Base-by-base conservation (phyloP, 768 basidiomycete genomes). In the Hydnomerulius pinastri region DNA sequence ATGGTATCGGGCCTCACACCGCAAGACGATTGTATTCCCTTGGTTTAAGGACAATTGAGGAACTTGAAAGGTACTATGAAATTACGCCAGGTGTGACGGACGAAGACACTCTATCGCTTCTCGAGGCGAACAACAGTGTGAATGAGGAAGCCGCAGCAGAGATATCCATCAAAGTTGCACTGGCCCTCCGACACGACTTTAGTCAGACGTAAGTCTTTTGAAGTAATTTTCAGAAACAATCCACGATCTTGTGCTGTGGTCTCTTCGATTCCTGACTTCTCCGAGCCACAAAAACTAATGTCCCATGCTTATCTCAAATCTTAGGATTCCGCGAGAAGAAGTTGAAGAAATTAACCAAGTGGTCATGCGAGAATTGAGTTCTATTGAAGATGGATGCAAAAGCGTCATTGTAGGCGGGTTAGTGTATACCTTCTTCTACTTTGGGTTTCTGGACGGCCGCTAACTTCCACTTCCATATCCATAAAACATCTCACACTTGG, bases 391-490 rank as follows among this genome's bases (percentile, higher is more conserved):
- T 2, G 91, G 89, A 0, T 93, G 85, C 59, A 66, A 78, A 17
- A 83, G 81, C 57, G 90, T 86, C 4, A 81, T 97, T 33, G 87
- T 81, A 32, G 94, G 93, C 60, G 89, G 93, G 91, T 90, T 43
- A 55, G 82, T 70, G 8, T 29, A 44, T 18, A 17, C 18, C 30
- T 27, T 4, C 18, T 48, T 24, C 27, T 48, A 17, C 4, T 43
- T 23, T 24, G 13, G 25, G 3, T 27, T 36, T 18, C 13, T 25
- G 33, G 21, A 40, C 23, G 4, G 17, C 7, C 5, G 50, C 51
- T 25, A 53, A 29, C n/a, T 35, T 25, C 11, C 9, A 23, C 25
- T 32, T 29, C 45, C 44, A n/a, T 13, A 36, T 35, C 7, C 28
- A n/a, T n/a, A n/a, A 29, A 5, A 15, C 24, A 40, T 29, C 25